A percentile compares a stretch with the other conserved stretches of the same genome.
These are phyloP conservation scores for Circinella minor DNA, from an alignment of 371 early-diverging fungal species.

Conservation along the genomic window DNA sequence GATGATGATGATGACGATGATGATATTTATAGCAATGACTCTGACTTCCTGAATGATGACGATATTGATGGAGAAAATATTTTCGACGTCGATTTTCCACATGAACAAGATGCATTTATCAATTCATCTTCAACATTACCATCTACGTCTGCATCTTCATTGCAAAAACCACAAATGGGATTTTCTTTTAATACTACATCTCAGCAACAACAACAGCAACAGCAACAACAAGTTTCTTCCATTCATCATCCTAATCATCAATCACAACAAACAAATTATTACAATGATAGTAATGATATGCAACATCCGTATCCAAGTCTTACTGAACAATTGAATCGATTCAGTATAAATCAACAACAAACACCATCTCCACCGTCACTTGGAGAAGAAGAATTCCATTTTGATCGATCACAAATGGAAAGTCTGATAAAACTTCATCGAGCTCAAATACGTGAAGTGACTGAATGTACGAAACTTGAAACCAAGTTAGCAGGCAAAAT, in stretches of 20 bases:
- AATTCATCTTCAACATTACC: slow-evolving; percentile 18
- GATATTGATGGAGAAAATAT: slow-evolving; percentile 60
- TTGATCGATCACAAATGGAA: slow-evolving; percentile 55
- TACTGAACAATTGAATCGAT: slow-evolving; percentile 2
- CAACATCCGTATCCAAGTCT: slow-evolving; percentile 5
- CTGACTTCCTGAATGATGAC: slow-evolving; percentile 47
- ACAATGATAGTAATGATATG: not conserved
- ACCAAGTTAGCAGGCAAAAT: slow-evolving; percentile 80
- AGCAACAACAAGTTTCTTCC: not conserved
- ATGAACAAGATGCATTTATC: slow-evolving; percentile 46
- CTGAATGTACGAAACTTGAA: slow-evolving; percentile 82
- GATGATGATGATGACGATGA: slow-evolving; percentile 20
- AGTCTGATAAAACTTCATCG: slow-evolving; percentile 81
- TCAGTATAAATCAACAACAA: slow-evolving; percentile 1
- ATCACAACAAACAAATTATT: not conserved
- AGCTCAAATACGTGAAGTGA: slow-evolving; percentile 77
- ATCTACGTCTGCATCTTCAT: slow-evolving; percentile 14
- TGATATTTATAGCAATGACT: slow-evolving; percentile 18
- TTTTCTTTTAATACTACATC: not conserved
- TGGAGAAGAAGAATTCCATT: slow-evolving; percentile 11
- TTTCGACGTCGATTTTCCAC: slow-evolving; percentile 56
- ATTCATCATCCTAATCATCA: too few relatives aligned
- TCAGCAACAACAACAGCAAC: slow-evolving; percentile 6
- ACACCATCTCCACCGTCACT: not conserved
- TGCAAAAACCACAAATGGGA: slow-evolving; percentile 15